Conservation (phyloP, 2,329 filamentous ascomycete genomes). For the Tolypocladium nubicola region DNA sequence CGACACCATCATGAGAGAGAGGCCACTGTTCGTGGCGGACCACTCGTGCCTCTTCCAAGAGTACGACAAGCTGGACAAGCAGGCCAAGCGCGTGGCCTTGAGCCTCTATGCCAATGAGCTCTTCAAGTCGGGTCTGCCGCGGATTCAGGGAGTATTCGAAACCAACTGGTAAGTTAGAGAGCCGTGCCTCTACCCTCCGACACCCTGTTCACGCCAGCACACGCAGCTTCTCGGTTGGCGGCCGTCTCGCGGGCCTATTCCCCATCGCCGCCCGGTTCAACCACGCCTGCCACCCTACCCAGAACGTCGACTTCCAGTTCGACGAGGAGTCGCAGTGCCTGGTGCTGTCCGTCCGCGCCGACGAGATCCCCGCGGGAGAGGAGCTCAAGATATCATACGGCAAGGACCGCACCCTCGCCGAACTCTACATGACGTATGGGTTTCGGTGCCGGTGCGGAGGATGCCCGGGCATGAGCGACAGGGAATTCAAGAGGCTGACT, state of each 20-base stretch:
- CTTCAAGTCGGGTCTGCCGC: constrained; percentile 14
- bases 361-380: constrained; percentile 26
- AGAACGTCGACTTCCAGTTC: constrained; percentile 34
- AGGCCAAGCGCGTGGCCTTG: constrained; percentile 20
- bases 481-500: not conserved
- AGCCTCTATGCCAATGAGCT: constrained; percentile 25
- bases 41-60: constrained; percentile 17
- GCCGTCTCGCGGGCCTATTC: constrained; percentile 30
- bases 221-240: constrained; percentile 15
- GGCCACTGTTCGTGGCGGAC: constrained; percentile 27
- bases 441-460: constrained; percentile 41
- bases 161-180: constrained; percentile 33
- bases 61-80: constrained; percentile 22
- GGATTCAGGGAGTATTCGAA: constrained; percentile 26
- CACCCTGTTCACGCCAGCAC: not conserved
- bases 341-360: constrained; percentile 25
- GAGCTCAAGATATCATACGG: constrained; percentile 45
- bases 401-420: constrained; percentile 15
- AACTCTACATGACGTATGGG: constrained; percentile 35
- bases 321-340: constrained; percentile 23
- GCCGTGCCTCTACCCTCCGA: no score
- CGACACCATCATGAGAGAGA: constrained; percentile 33
- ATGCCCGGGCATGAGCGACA: constrained; percentile 22
- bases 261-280: constrained; percentile 46
- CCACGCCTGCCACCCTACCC: constrained; percentile 37